A percentile compares a stretch with the other conserved stretches of the same genome.
These are phyloP conservation scores for Piper longum DNA, from an alignment of 164 flowering plant genomes.

Conservation along the genomic window DNA sequence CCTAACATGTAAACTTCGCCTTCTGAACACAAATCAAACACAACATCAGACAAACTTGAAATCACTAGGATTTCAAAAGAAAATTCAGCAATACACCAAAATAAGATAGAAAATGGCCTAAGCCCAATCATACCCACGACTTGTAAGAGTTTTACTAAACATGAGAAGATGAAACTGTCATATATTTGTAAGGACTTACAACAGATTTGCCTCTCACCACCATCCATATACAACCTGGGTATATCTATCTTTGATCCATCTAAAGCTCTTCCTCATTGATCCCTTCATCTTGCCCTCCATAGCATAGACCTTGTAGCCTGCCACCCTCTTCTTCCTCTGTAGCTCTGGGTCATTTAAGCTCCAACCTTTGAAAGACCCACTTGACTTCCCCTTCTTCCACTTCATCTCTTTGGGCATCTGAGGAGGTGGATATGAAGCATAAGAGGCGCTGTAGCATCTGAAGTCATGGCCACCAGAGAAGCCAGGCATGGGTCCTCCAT, in stretches of 20 bases:
- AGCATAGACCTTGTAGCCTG: slow-evolving; percentile 24
- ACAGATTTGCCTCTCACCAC: background rate
- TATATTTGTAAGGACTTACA: background rate
- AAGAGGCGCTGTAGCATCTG: slow-evolving; percentile 2
- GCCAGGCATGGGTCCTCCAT: background rate
- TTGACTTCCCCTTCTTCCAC: background rate
- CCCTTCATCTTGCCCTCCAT: slow-evolving; percentile 31
- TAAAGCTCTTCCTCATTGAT: slow-evolving; percentile 1
- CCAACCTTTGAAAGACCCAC: slow-evolving; percentile 11
- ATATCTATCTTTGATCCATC: background rate
- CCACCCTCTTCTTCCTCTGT: slow-evolving; percentile 39
- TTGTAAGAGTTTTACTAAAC: no score
- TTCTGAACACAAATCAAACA: no score
- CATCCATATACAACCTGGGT: background rate
- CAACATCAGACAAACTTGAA: background rate
- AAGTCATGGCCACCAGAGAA: background rate
- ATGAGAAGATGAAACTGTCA: background rate
- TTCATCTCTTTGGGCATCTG: slow-evolving; percentile 2
- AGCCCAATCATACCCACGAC: no score
- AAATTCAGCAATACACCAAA: no score
- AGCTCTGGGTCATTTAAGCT: slow-evolving; percentile 30
- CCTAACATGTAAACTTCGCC: no score
- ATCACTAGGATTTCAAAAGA: background rate
- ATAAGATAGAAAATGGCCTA: no score
- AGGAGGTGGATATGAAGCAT: background rate